A percentile compares a stretch with the other conserved stretches of the same genome.
Evolutionary conservation across 306 rosid genomes (phyloP).

Genomic region (Lathyrus aphaca): DNA sequence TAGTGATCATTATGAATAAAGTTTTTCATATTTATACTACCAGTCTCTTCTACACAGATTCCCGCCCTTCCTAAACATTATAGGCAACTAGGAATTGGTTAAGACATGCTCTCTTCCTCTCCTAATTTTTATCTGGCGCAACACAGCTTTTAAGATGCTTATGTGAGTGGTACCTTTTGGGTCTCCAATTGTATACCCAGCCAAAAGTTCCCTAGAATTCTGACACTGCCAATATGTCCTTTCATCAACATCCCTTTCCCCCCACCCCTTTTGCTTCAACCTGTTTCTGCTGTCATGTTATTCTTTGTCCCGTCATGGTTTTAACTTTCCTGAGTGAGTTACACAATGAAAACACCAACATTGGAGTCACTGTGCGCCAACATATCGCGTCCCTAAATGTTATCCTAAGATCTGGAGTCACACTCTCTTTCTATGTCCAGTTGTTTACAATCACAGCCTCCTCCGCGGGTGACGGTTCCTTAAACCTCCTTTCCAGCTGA

Average conservation of each 20-base stretch:
- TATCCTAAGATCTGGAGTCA: constrained; percentile 4
- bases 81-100: not conserved
- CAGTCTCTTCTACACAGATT: not conserved
- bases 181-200: not conserved
- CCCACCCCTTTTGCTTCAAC: not conserved
- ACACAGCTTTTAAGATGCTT: not conserved
- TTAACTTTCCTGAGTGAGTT: not conserved
- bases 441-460: not conserved
- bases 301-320: not conserved
- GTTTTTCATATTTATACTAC: not conserved
- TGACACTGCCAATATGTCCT: not conserved
- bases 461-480: not conserved
- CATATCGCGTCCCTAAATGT: not conserved
- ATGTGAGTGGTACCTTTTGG: not conserved
- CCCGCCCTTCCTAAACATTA: not conserved
- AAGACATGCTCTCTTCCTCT: not conserved
- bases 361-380: not conserved
- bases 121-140: not conserved
- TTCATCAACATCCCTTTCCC: not conserved
- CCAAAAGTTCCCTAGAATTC: not conserved
- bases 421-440: not conserved
- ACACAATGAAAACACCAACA: not conserved
- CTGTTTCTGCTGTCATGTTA: not conserved
- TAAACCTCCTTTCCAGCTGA: not conserved
- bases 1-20: not conserved